These are phyloP conservation scores for Cymbopogon flexuosus DNA, from an alignment of 202 grass and related monocot species.

Conservation along the genomic window DNA sequence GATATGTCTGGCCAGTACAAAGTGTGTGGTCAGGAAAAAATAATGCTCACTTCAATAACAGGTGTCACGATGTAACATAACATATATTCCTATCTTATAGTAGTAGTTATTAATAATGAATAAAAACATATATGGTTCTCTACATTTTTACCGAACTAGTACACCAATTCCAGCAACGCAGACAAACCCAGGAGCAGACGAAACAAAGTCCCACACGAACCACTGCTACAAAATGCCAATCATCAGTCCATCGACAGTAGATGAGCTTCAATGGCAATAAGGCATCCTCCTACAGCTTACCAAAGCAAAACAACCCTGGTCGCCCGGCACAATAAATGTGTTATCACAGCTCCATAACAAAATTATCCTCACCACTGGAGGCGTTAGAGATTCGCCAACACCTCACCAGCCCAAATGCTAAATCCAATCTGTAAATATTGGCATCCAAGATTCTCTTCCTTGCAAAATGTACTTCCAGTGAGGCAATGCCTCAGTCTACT, in stretches of 20 bases:
- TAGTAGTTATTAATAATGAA: not conserved
- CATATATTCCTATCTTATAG: slow-evolving; percentile 27
- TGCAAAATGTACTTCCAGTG: slow-evolving; percentile 12
- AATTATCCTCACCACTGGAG: slow-evolving; percentile 23
- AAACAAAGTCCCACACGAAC: not conserved
- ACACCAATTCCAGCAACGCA: not conserved
- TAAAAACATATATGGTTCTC: slow-evolving; percentile 22
- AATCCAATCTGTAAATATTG: slow-evolving; percentile 11
- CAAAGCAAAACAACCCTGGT: not conserved
- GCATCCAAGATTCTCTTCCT: not conserved
- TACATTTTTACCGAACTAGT: slow-evolving; percentile 22
- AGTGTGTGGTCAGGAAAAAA: not conserved
- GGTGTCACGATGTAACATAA: not conserved
- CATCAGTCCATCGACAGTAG: slow-evolving; percentile 17
- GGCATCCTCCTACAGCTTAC: not conserved
- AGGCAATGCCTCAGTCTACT: slow-evolving; percentile 26
- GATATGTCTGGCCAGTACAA: too few relatives aligned
- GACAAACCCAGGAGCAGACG: not conserved
- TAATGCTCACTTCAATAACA: slow-evolving; percentile 8
- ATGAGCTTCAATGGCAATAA: slow-evolving; percentile 28
- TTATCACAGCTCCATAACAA: slow-evolving; percentile 11
- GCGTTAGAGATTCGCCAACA: not conserved
- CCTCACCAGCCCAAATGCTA: not conserved
- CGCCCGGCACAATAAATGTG: not conserved
- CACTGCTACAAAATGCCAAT: not conserved